phyloP scores from a whole-genome alignment of 257 asterid species.

The Orobanche coerulescens region DNA sequence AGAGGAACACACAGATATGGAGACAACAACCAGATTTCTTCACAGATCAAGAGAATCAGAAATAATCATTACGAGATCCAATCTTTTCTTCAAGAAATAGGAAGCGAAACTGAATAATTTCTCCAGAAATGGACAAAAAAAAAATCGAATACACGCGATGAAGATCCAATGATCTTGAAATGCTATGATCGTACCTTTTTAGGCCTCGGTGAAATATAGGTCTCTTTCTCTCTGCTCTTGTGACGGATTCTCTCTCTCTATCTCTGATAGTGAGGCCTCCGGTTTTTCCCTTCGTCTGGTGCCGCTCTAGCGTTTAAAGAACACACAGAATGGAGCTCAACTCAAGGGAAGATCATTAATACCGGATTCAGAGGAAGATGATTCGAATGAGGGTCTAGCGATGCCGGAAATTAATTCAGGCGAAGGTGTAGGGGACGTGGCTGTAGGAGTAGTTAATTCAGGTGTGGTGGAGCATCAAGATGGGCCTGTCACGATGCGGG shows the following conservation, averaged over 20 bases:
- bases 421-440: too few relatives aligned
- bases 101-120: not conserved
- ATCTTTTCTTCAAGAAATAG: conserved; percentile 14
- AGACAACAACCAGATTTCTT: not conserved
- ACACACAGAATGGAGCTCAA: conserved; percentile 24
- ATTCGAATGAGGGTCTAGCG: too few relatives aligned
- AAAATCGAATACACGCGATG: not conserved
- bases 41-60: conserved; percentile 24
- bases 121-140: not conserved
- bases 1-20: conserved; percentile 23
- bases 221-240: not conserved
- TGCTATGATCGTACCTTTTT: conserved; percentile 33
- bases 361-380: too few relatives aligned
- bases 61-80: conserved; percentile 19
- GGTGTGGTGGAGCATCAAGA: too few relatives aligned
- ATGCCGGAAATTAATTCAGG: too few relatives aligned
- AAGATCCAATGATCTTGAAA: not conserved
- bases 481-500: too few relatives aligned
- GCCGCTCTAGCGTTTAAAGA: conserved; percentile 34
- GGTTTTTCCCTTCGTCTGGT: conserved; percentile 4
- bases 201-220: conserved; percentile 24
- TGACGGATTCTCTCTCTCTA: conserved; percentile 1
- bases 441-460: too few relatives aligned
- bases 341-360: too few relatives aligned
- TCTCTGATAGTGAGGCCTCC: conserved; percentile 1